Percentiles rank a stretch among this genome's conserved stretches.
Conservation (phyloP, 495 filamentous ascomycete genomes). For the Daldinia loculata region DNA sequence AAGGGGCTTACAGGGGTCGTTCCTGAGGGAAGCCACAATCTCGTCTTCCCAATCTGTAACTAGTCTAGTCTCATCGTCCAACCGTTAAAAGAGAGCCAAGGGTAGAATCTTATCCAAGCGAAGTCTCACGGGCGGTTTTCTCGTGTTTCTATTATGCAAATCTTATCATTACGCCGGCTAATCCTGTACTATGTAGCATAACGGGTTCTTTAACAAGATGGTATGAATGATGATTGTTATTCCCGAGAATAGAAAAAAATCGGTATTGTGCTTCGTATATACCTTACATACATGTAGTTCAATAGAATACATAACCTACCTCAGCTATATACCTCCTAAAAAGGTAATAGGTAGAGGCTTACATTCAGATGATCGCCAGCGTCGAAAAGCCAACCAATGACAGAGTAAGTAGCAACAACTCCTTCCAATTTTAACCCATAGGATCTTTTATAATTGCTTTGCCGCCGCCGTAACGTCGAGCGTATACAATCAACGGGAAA, state of each 20-base stretch:
- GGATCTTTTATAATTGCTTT: constrained; percentile 2
- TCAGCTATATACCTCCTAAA: constrained; percentile 2
- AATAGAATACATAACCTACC: not conserved
- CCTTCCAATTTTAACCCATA: constrained; percentile 2
- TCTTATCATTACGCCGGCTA: not conserved
- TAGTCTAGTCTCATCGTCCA: constrained; percentile 38
- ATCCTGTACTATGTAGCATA: not conserved
- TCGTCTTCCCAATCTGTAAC: constrained; percentile 35
- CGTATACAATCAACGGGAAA: not conserved
- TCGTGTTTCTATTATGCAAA: constrained; percentile 27
- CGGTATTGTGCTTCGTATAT: not conserved
- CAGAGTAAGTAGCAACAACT: not conserved
- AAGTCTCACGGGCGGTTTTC: not conserved
- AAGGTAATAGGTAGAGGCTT: not conserved
- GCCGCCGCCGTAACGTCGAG: not conserved
- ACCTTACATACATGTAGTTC: not conserved
- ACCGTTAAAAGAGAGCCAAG: constrained; percentile 16
- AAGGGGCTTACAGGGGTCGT: constrained; percentile 37
- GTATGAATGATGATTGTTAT: not conserved
- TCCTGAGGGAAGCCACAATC: constrained; percentile 35
- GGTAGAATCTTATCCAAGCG: constrained; percentile 12
- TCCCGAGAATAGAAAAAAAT: not conserved
- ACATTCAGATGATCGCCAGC: not conserved
- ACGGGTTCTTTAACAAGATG: not conserved
- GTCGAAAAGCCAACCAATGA: not conserved